Percentiles rank a stretch among this genome's conserved stretches.
phyloP scores from a whole-genome alignment of 2,329 filamentous ascomycete genomes.

The Biscogniauxia mediterranea region DNA sequence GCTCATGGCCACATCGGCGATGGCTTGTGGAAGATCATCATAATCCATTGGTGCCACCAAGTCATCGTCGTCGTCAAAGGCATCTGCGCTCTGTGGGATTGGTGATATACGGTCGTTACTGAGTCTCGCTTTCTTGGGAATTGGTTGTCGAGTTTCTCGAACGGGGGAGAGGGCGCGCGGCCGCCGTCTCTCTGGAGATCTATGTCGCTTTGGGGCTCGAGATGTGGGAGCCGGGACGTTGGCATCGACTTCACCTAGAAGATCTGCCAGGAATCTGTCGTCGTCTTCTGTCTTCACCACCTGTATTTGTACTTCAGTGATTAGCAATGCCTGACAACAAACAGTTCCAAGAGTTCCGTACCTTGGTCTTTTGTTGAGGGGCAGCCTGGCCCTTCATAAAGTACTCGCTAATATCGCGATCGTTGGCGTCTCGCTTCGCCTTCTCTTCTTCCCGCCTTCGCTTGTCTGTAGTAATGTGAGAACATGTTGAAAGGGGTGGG shows the following conservation, averaged over 20 bases:
- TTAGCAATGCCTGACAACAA: not conserved
- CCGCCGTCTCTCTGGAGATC: conserved; percentile 75
- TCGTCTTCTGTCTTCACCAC: conserved; percentile 80
- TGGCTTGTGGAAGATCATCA: conserved; percentile 40
- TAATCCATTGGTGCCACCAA: conserved; percentile 59
- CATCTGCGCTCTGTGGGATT: conserved; percentile 50
- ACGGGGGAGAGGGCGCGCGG: conserved; percentile 77
- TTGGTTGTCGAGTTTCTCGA: conserved; percentile 50
- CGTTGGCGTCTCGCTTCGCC: conserved; percentile 80
- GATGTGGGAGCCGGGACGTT: conserved; percentile 60
- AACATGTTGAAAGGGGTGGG: conserved; percentile 18
- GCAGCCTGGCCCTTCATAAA: conserved; percentile 75
- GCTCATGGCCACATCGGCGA: conserved; percentile 68
- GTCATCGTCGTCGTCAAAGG: conserved; percentile 54
- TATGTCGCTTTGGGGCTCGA: conserved; percentile 60
- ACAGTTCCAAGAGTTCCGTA: conserved; percentile 33
- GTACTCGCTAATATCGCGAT: conserved; percentile 91
- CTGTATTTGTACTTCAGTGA: conserved; percentile 40
- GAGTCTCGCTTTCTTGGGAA: conserved; percentile 56
- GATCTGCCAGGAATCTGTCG: conserved; percentile 78
- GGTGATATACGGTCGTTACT: conserved; percentile 49
- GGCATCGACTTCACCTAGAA: conserved; percentile 84
- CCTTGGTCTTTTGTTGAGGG: conserved; percentile 76
- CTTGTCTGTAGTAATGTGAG: conserved; percentile 58
- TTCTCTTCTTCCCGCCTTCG: conserved; percentile 85